Conservation (phyloP, 345 rosid genomes). For the Eucalyptus lansdowneana region DNA sequence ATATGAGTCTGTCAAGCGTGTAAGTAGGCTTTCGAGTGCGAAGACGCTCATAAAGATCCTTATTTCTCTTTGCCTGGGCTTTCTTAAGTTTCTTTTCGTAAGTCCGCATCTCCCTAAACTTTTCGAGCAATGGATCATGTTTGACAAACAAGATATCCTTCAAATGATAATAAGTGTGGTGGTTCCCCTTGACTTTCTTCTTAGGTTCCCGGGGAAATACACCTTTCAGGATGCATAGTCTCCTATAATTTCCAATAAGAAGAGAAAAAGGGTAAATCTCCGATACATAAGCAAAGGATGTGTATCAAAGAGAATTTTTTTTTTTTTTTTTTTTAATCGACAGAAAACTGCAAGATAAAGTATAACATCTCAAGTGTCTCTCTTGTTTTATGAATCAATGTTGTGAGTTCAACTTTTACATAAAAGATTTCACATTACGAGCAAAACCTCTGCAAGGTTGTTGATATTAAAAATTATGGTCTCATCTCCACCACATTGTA, state of each 20-base stretch:
- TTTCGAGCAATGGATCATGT: slow-evolving; percentile 83
- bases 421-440: not conserved
- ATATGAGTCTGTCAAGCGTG: slow-evolving; percentile 55
- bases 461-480: not conserved
- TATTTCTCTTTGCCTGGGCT: slow-evolving; percentile 74
- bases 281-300: not conserved
- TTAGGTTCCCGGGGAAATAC: slow-evolving; percentile 87
- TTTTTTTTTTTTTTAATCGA: not conserved
- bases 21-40: slow-evolving; percentile 60
- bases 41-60: slow-evolving; percentile 55
- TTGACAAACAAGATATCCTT: slow-evolving; percentile 80
- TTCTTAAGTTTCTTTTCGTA: slow-evolving; percentile 64
- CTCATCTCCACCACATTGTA: not conserved
- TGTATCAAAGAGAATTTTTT: not conserved
- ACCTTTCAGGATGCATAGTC: slow-evolving; percentile 72
- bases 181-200: slow-evolving; percentile 90
- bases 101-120: slow-evolving; percentile 66
- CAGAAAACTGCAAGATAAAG: not conserved
- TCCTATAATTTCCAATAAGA: slow-evolving; percentile 26
- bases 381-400: not conserved
- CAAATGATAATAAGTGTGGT: slow-evolving; percentile 88
- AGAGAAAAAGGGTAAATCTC: not conserved
- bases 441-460: not conserved
- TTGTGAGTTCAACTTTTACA: not conserved
- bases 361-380: not conserved